These are phyloP conservation scores for Suillus subaureus DNA, from an alignment of 768 basidiomycete genomes.

Conservation along the genomic window DNA sequence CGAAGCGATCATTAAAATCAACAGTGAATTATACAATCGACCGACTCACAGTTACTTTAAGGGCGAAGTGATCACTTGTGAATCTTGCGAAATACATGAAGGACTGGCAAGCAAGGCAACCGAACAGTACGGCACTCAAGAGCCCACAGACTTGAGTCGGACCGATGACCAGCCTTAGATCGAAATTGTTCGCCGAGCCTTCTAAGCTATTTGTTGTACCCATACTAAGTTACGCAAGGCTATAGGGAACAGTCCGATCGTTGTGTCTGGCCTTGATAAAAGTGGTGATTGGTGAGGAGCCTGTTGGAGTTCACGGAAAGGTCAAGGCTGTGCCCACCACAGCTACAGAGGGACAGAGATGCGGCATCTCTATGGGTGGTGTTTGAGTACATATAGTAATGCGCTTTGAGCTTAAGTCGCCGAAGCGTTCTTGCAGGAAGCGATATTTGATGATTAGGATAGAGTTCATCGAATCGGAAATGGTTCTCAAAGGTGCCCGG, in stretches of 20 bases:
- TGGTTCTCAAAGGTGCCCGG: neutral
- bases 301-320: neutral
- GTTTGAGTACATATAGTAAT: neutral
- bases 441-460: neutral
- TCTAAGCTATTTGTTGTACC: neutral
- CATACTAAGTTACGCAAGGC: neutral
- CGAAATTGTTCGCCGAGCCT: neutral
- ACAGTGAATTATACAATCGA: neutral
- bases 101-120: conserved; percentile 14
- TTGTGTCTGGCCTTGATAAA: neutral
- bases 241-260: neutral
- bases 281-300: neutral
- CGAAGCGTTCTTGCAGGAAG: neutral
- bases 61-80: conserved; percentile 5
- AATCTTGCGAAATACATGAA: conserved; percentile 17
- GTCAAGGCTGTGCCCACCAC: neutral
- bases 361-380: neutral
- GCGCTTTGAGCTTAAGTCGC: neutral
- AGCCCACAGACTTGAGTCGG: conserved; percentile 17
- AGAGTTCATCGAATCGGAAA: neutral
- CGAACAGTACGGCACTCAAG: conserved; percentile 14
- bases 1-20: neutral
- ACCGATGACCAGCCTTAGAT: conserved; percentile 4
- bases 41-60: conserved; percentile 5
- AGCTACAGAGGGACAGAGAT: neutral